phyloP scores from a whole-genome alignment of 345 rosid genomes.

The Citrus trifoliata region DNA sequence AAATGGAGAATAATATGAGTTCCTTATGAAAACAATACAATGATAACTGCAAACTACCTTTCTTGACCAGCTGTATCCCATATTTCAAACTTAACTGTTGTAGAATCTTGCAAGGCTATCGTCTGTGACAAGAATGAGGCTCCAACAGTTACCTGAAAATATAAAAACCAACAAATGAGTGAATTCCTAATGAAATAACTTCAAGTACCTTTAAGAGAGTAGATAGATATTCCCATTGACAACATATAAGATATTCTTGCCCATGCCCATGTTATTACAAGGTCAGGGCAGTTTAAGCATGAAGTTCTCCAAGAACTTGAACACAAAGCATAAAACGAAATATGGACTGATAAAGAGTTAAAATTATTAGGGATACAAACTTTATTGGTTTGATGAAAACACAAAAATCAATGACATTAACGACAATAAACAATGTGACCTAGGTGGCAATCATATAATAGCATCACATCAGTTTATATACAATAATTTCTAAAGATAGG shows the following conservation, averaged over 20 bases:
- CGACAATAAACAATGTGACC: background rate
- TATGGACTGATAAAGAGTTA: background rate
- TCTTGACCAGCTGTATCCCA: constrained; percentile 99
- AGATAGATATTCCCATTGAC: background rate
- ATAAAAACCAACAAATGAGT: constrained; percentile 14
- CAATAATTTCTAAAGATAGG: background rate
- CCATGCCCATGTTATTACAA: background rate
- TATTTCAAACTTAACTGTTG: constrained; percentile 95
- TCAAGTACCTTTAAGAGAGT: background rate
- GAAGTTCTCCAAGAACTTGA: background rate
- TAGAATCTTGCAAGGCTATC: constrained; percentile 93
- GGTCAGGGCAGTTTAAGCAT: background rate
- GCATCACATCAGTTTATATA: background rate
- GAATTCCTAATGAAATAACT: background rate
- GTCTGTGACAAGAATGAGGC: constrained; percentile 98
- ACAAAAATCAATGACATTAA: background rate
- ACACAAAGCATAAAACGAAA: background rate
- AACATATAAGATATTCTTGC: background rate
- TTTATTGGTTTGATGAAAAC: background rate
- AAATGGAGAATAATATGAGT: constrained; percentile 8
- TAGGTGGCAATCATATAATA: background rate
- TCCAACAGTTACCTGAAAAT: constrained; percentile 90
- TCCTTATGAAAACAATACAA: background rate
- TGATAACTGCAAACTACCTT: constrained; percentile 46
- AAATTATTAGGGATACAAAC: background rate